A percentile compares a stretch with the other conserved stretches of the same genome.
Evolutionary conservation across 495 filamentous ascomycete species (phyloP).

Genomic region (Lasiosphaeria hispida): DNA sequence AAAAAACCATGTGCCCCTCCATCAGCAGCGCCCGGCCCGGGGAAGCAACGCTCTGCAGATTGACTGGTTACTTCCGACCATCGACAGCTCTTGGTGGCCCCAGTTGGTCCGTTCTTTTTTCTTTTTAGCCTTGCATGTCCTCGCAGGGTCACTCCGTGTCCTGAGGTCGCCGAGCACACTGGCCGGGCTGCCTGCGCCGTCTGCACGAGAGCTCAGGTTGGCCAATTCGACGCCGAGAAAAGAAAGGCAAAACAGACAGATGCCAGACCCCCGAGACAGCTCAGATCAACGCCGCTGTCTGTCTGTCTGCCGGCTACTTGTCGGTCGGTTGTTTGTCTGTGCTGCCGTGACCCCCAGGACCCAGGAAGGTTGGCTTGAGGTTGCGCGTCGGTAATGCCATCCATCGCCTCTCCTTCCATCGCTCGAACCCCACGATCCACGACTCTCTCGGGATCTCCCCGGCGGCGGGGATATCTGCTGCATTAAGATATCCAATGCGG

Average conservation of each 20-base stretch:
- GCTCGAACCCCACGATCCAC: too few species aligned
- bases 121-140: too few species aligned
- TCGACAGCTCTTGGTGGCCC: background rate
- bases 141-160: too few species aligned
- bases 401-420: too few species aligned
- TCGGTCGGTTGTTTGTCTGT: too few species aligned
- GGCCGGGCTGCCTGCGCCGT: background rate
- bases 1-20: background rate
- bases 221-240: conserved; percentile 1
- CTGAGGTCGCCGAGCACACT: too few species aligned
- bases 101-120: background rate
- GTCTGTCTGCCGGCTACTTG: background rate
- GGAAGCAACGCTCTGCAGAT: background rate
- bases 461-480: too few species aligned
- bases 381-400: too few species aligned
- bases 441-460: too few species aligned
- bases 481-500: too few species aligned
- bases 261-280: background rate
- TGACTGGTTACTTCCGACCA: background rate
- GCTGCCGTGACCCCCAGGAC: too few species aligned
- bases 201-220: background rate
- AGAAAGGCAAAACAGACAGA: background rate
- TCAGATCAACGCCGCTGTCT: background rate
- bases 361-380: too few species aligned
- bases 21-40: background rate